These are phyloP conservation scores for Leccinum pellstonianum DNA, from an alignment of 768 basidiomycete species.

Conservation along the genomic window DNA sequence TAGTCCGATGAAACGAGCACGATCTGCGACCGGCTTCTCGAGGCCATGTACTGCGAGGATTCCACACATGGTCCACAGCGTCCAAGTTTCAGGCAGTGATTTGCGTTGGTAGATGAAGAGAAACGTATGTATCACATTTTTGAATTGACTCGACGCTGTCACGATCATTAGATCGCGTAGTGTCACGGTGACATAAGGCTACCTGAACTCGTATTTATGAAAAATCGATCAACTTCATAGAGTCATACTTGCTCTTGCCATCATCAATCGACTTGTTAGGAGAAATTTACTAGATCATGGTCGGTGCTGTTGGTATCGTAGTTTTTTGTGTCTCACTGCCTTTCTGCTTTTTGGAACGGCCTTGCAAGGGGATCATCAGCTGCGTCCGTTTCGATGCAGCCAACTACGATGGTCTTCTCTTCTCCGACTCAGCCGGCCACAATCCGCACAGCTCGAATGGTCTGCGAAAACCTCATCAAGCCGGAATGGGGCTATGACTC, in stretches of 20 bases:
- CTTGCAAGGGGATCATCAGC: too few species aligned
- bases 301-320: too few species aligned
- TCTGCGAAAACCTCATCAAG: background rate
- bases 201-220: too few species aligned
- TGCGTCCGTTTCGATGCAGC: too few species aligned
- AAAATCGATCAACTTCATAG: too few species aligned
- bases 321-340: too few species aligned
- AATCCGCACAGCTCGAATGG: background rate
- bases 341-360: too few species aligned
- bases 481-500: background rate
- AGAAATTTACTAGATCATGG: too few species aligned
- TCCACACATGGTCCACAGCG: conserved; percentile 75
- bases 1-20: conserved; percentile 75
- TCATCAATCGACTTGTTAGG: too few species aligned
- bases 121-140: background rate
- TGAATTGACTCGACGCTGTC: background rate
- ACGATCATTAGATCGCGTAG: background rate
- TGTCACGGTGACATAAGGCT: too few species aligned
- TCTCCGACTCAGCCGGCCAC: background rate
- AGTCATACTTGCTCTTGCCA: too few species aligned
- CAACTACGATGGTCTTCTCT: background rate
- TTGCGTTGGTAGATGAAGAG: background rate
- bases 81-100: background rate
- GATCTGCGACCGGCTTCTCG: conserved; percentile 63
- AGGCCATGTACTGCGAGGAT: conserved; percentile 86